A percentile compares a stretch with the other conserved stretches of the same genome.
Evolutionary conservation across 768 basidiomycete species (phyloP).

Genomic region (Lepiota brunneoincarnata): DNA sequence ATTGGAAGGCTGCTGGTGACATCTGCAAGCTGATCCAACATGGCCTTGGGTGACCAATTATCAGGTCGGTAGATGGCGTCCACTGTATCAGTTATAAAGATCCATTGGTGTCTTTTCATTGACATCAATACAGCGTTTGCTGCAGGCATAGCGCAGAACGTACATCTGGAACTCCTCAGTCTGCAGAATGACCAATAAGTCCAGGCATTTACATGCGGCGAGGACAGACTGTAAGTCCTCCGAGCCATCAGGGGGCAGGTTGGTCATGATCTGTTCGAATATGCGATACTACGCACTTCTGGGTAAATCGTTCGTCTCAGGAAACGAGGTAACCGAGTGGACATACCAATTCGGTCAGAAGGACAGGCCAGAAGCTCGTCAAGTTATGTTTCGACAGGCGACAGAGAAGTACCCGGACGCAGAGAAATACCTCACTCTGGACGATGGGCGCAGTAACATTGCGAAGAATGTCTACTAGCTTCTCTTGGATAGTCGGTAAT

Average conservation of each 20-base stretch:
- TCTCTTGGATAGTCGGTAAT: conserved; percentile 94
- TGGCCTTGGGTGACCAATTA: conserved; percentile 77
- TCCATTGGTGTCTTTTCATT: conserved; percentile 86
- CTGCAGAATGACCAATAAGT: conserved; percentile 88
- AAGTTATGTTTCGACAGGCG: conserved; percentile 88
- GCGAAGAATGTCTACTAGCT: conserved; percentile 88
- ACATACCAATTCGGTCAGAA: conserved; percentile 86
- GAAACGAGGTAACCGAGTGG: conserved; percentile 2
- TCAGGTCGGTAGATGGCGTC: conserved; percentile 91
- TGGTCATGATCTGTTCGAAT: conserved; percentile 76
- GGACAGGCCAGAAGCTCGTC: conserved; percentile 95
- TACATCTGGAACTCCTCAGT: conserved; percentile 99
- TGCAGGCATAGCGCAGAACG: conserved; percentile 9
- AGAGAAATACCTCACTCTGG: conserved; percentile 93
- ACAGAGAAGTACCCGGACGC: conserved; percentile 87
- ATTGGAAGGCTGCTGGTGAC: conserved; percentile 69
- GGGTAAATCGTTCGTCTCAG: background rate
- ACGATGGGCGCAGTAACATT: conserved; percentile 79
- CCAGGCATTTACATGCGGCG: conserved; percentile 91
- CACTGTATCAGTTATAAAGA: conserved; percentile 96
- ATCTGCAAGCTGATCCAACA: conserved; percentile 90
- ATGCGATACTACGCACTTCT: conserved; percentile 67
- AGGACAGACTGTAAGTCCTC: conserved; percentile 83
- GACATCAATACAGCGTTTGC: conserved; percentile 8
- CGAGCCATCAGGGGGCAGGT: conserved; percentile 75